These are phyloP conservation scores for Limnanthes douglasii DNA, from an alignment of 345 rosid species.

Conservation along the genomic window DNA sequence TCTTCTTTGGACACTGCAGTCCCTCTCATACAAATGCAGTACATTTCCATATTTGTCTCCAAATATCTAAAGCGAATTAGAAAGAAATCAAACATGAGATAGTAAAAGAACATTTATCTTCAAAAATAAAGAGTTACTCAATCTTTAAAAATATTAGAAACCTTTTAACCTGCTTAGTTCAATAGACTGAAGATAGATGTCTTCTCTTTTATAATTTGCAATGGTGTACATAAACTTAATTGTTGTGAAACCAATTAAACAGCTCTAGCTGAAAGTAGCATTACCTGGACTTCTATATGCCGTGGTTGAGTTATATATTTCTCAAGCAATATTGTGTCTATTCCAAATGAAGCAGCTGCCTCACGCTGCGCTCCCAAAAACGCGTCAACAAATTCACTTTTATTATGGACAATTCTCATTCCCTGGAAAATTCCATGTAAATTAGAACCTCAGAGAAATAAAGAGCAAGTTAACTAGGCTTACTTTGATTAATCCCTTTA, in stretches of 20 bases:
- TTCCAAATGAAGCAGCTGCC: conserved; percentile 91
- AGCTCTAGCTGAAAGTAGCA: no score
- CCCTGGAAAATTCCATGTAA: no score
- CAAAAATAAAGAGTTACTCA: conserved; percentile 3
- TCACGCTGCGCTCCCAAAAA: conserved; percentile 93
- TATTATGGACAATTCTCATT: conserved; percentile 75
- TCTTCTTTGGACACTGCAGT: conserved; percentile 94
- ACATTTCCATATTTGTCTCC: conserved; percentile 79
- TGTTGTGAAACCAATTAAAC: no score
- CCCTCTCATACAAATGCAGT: conserved; percentile 78
- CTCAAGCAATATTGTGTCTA: conserved; percentile 80
- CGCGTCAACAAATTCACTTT: conserved; percentile 50
- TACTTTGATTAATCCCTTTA: no score
- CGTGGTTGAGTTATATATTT: conserved; percentile 85
- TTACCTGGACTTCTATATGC: conserved; percentile 94
- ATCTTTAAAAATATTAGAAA: no score
- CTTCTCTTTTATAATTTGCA: no score
- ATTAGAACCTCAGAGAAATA: no score
- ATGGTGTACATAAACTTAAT: no score
- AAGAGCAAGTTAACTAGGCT: no score
- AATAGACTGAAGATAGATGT: no score
- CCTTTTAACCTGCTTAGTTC: no score
- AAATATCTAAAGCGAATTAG: conserved; percentile 35
- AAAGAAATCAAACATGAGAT: conserved; percentile 3
- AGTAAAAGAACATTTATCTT: conserved; percentile 4